Evolutionary conservation across 176 grass and related monocot species (phyloP).

Genomic region (Zoysia japonica): DNA sequence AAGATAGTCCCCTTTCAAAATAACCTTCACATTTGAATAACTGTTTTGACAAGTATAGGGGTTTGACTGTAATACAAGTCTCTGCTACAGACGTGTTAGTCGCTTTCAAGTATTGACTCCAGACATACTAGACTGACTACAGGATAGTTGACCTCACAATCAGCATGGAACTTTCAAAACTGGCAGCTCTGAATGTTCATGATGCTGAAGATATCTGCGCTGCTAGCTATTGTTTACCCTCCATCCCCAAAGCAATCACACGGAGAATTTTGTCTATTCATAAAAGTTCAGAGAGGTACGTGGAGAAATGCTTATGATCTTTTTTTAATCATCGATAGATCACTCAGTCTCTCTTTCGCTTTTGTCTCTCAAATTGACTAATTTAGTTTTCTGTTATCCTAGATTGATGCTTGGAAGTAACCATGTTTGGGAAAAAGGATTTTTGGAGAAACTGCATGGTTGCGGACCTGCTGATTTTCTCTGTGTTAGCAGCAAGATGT

Average conservation of each 20-base stretch:
- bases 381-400: background rate
- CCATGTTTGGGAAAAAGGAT: constrained; percentile 19
- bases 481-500: constrained; percentile 31
- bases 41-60: background rate
- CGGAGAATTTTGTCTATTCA: background rate
- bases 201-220: constrained; percentile 6
- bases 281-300: constrained; percentile 30
- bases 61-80: background rate
- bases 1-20: constrained; percentile 17
- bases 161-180: constrained; percentile 21
- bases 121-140: background rate
- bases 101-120: constrained; percentile 11
- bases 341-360: background rate
- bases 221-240: too few species aligned
- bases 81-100: background rate
- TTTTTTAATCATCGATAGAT: background rate
- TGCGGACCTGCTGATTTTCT: constrained; percentile 28
- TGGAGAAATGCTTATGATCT: background rate
- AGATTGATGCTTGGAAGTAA: constrained; percentile 18
- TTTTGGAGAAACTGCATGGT: background rate
- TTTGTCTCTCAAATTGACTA: background rate
- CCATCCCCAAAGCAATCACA: background rate
- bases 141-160: background rate
- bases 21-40: background rate
- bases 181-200: background rate